Base-by-base conservation (phyloP, 805 yeast species). In the Candida andamanensis region DNA sequence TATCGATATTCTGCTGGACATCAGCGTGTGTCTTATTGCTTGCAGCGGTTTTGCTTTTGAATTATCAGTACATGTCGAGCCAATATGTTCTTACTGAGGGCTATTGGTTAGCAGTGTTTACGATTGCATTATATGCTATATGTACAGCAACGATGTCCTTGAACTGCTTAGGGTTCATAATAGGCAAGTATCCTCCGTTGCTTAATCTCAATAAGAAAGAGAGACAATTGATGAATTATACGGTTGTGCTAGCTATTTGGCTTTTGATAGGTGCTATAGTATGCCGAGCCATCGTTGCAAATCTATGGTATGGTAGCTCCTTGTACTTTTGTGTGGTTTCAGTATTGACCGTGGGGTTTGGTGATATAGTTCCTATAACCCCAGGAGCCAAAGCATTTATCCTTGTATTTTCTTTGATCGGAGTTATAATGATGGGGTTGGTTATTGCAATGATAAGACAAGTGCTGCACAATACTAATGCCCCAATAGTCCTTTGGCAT, bases 301-400 rank as follows among this genome's bases (percentile, higher is more conserved):
- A 69, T 1, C 21, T 58, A 7, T 35, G 48, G 1, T 83, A 70
- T 49, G 86, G 87, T 0, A 67, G 76, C n/a, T 76, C 84, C 0
- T 50, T 85, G 28, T 86, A 84, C 50, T 85, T 72, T 51, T 77
- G 86, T 45, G 72, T 74, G 8, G 86, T 83, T 1, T 78, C 94
- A 0, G 60, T 81, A 24, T 60, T 84, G 29, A 87, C 96, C 1
- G 72, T 87, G 17, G 96, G 96, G 0, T 62, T 80, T 12, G 95
- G 95, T 23, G 92, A 83, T 45, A 65, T 80, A 20, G 60, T 69
- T 0, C 89, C 95, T 0, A 22, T 36, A 0, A 54, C 69, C 1
- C 58, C 67, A 2, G 74, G 76, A 1, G 68, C 81, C 0, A 73
- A 74, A 48, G 79, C 78, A 1, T 56, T 83, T 39, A 61, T 72